Conservation (phyloP, 768 basidiomycete species). For the Termitomyces sp. region DNA sequence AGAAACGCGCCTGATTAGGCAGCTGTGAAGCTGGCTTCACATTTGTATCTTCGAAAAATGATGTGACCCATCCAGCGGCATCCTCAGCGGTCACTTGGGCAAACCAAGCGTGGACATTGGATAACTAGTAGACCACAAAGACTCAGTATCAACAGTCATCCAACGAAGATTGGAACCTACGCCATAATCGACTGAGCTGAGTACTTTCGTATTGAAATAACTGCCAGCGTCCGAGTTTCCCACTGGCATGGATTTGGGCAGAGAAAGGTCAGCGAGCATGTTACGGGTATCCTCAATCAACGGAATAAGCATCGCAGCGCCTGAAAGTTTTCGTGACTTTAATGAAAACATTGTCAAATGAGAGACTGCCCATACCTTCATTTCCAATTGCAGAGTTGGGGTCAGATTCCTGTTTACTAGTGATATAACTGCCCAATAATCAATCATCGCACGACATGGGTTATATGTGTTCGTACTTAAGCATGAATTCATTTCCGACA, state of each 20-base stretch:
- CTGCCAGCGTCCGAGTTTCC: slow-evolving; percentile 86
- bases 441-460: neutral
- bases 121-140: slow-evolving; percentile 43
- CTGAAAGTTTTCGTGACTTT: slow-evolving; percentile 21
- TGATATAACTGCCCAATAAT: slow-evolving; percentile 50
- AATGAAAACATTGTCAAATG: neutral
- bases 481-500: slow-evolving; percentile 90
- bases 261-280: slow-evolving; percentile 47
- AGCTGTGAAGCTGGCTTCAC: slow-evolving; percentile 51
- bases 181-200: slow-evolving; percentile 62
- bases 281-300: slow-evolving; percentile 63
- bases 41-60: slow-evolving; percentile 72
- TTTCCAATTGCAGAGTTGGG: slow-evolving; percentile 58
- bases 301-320: slow-evolving; percentile 52
- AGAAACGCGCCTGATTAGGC: slow-evolving; percentile 45
- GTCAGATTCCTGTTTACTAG: slow-evolving; percentile 36
- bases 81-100: slow-evolving; percentile 63
- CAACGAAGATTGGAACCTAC: slow-evolving; percentile 31
- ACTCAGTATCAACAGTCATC: neutral
- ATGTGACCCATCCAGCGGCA: slow-evolving; percentile 80
- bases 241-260: slow-evolving; percentile 62
- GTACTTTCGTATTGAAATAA: slow-evolving; percentile 69
- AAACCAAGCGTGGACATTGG: slow-evolving; percentile 96
- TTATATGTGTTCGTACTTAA: slow-evolving; percentile 43
- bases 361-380: slow-evolving; percentile 18